Evolutionary conservation across 2,329 filamentous ascomycete genomes (phyloP), one percentile per base, ranked within the genome.

Genomic region (Stylonectria norvegica): DNA sequence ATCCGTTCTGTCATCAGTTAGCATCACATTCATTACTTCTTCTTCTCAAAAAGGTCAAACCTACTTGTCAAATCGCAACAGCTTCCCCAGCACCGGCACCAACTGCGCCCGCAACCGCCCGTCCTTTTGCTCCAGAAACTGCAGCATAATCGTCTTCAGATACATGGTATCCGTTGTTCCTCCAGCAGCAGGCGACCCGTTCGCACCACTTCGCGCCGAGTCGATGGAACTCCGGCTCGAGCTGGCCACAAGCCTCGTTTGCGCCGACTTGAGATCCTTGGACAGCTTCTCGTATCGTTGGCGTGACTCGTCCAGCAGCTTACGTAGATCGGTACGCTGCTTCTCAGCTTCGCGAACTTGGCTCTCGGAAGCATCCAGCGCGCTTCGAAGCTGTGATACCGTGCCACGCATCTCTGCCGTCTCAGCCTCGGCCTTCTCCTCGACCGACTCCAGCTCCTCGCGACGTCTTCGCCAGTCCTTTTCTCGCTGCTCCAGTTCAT

Each of bases 321-420:
- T 79, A 32, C 86, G 78, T 36, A 95, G 68, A 45, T 95, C 89
- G 0, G 72, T 69, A 49, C 84, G 86, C 58, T 95, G 87, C 66
- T 82, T 87, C 63, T 96, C 90, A 5, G 86, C 73, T n/a, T 93
- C 86, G 20, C 82, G 78, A 1, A 86, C 81, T 63, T 95, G 87
- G 59, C 78, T 82, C 66, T 98, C 93, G 23, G 86, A 91, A 34
- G 88, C 86, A 52, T 97, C 90, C 1, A 98, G 73, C 0, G 89
- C 83, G 43, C 87, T 77, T 2, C 86, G 81, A 20, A 98, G 73
- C 51, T 87, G 83, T 5, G 79, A 73, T 69, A 95, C 89, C 0
- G 89, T 86, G 5, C 78, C 69, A 20, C 85, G 82, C 56, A 90
- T 78, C 53, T 95, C 89, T 4, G 75, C 75, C 1, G 85, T 75